phyloP scores from a whole-genome alignment of 140 eudicot genomes.

The Stevia rebaudiana region DNA sequence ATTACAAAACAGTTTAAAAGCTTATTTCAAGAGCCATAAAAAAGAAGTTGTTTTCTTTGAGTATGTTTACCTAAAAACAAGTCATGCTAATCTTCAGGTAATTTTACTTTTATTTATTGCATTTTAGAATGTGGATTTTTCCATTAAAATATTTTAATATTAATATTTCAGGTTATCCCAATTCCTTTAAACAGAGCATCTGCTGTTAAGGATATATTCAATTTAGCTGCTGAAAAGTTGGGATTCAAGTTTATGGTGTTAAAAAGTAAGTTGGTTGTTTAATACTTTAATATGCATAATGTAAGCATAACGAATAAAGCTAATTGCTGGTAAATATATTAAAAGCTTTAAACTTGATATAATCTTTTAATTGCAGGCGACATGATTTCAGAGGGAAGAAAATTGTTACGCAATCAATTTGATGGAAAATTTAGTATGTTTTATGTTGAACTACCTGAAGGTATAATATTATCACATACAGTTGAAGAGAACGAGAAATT shows the following conservation, averaged over 20 bases:
- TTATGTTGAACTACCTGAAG: slow-evolving; percentile 90
- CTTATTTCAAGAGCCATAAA: slow-evolving; percentile 55
- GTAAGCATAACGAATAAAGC: background rate
- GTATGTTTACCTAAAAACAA: slow-evolving; percentile 62
- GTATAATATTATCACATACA: slow-evolving; percentile 53
- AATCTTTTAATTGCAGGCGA: slow-evolving; percentile 37
- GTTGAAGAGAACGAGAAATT: slow-evolving; percentile 83
- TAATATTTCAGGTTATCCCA: slow-evolving; percentile 64
- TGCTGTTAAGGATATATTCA: slow-evolving; percentile 57
- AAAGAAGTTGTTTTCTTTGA: slow-evolving; percentile 85
- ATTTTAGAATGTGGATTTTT: background rate
- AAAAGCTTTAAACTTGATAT: slow-evolving; percentile 10
- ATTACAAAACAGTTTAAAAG: slow-evolving; percentile 64
- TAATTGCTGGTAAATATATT: background rate
- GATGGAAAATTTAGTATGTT: slow-evolving; percentile 64
- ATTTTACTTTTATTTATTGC: background rate
- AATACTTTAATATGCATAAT: background rate
- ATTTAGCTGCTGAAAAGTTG: slow-evolving; percentile 84
- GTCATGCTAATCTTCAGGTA: slow-evolving; percentile 98
- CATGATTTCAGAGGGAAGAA: slow-evolving; percentile 44
- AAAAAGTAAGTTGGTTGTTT: slow-evolving; percentile 44
- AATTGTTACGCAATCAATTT: slow-evolving; percentile 35
- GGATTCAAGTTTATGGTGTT: slow-evolving; percentile 59
- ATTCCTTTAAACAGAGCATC: slow-evolving; percentile 72
- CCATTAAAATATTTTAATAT: background rate